Base-by-base conservation (phyloP, 768 basidiomycete species). In the Rhizopogon roseolus region DNA sequence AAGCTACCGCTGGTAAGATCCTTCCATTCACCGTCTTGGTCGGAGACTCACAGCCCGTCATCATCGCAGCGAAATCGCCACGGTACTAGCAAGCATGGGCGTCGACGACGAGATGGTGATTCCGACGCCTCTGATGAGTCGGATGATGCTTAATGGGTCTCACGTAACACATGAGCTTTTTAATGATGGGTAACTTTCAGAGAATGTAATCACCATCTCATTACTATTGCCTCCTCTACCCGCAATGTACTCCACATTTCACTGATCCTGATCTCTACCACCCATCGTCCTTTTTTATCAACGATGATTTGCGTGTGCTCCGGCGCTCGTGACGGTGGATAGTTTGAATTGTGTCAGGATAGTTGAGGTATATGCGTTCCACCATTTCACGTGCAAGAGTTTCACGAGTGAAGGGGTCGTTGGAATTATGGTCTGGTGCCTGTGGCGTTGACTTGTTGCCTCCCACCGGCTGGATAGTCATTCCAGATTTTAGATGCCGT, bases 1-100 rank as follows among this genome's bases (percentile, higher is more conserved):
- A 92, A 93, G 69, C 76, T 93, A 54, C 91, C 90, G 46, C 68
- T 92, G 78, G 90, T 92, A 68, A 66, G 84, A 68, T 65, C 60
- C 54, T 63, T 63, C 60, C 60, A 50, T 56, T 25, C 44, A 55
- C 58, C 67, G 63, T 50, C 50, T 50, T 51, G 41, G 37, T 38
- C 65, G 59, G 60, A 60, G 50, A 52, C 53, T 54, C 52, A 64
- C 61, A 42, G 63, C 50, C 66, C 52, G 59, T 39, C 38, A 57
- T 53, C 49, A 40, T 57, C 54, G 27, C 60, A 91, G 90, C 87
- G 90, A 58, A 91, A 91, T 69, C 85, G 90, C 54, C 85, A 92
- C 66, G 86, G 86, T 27, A 80, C 85, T 49, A 78, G 76, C 58
- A 90, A 85, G 70, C 70, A 72, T 36, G 81, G 75, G 54, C 75